Conservation (phyloP, 176 grass and related monocot genomes). For the Otatea glauca region DNA sequence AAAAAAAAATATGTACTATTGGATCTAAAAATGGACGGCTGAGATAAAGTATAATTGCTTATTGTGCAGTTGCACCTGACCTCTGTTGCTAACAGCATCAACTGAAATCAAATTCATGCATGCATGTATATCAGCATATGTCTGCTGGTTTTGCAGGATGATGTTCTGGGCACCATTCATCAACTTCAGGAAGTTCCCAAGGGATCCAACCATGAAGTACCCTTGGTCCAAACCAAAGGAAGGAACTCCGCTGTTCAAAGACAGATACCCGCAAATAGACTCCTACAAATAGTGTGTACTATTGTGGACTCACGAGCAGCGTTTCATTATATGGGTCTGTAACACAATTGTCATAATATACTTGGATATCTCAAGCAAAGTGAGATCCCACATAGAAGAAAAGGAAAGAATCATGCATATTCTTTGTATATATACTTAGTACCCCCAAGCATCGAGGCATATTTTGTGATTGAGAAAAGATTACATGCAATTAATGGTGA, state of each 20-base stretch:
- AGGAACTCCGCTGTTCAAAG: constrained; percentile 71
- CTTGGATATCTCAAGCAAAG: constrained; percentile 1
- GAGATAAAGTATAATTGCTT: too few species aligned
- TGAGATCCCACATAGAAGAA: constrained; percentile 10
- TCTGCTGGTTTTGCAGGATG: constrained; percentile 38
- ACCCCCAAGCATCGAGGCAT: neutral
- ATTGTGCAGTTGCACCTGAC: too few species aligned
- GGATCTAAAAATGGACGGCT: too few species aligned
- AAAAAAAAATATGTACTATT: too few species aligned
- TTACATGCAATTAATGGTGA: neutral
- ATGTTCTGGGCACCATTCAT: constrained; percentile 91
- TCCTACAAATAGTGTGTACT: neutral
- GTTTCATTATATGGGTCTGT: constrained; percentile 33
- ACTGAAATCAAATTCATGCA: neutral
- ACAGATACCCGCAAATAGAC: constrained; percentile 55
- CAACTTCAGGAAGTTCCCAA: constrained; percentile 94
- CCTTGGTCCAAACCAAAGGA: constrained; percentile 94
- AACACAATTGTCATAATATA: constrained; percentile 21
- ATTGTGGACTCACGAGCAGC: neutral
- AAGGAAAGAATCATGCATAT: constrained; percentile 20
- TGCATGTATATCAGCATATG: neutral
- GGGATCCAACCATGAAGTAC: constrained; percentile 90
- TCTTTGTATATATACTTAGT: neutral
- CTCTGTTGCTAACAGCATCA: neutral
- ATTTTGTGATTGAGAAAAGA: constrained; percentile 38